phyloP scores from a whole-genome alignment of 2,329 filamentous ascomycete genomes.

The Penicillium sp. region DNA sequence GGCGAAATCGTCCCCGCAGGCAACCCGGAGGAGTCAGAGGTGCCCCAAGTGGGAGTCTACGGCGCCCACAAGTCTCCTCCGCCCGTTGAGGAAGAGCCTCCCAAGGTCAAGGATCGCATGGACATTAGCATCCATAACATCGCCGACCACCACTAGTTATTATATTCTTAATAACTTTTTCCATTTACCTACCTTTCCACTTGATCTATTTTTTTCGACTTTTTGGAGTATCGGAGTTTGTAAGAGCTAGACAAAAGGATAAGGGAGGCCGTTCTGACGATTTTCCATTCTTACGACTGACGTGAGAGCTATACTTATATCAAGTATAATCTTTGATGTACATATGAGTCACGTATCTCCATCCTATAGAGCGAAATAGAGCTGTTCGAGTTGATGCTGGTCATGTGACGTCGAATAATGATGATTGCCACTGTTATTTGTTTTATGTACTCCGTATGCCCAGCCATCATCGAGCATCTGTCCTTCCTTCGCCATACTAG shows the following conservation, averaged over 20 bases:
- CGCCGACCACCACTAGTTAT: conserved; percentile 49
- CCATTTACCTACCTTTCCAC: background rate
- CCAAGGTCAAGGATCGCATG: conserved; percentile 56
- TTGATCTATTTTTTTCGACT: conserved; percentile 6
- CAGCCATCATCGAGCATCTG: background rate
- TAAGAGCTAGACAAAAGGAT: conserved; percentile 25
- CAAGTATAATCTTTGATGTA: conserved; percentile 1
- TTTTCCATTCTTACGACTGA: conserved; percentile 20
- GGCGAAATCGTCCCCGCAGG: conserved; percentile 62
- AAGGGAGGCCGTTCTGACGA: conserved; percentile 23
- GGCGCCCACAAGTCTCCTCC: conserved; percentile 30
- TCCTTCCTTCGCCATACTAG: background rate
- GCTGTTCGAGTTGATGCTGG: background rate
- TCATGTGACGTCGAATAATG: conserved; percentile 3
- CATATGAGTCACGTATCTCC: conserved; percentile 4
- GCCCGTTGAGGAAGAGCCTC: conserved; percentile 37
- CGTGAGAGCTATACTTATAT: conserved; percentile 12
- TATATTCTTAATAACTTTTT: conserved; percentile 17
- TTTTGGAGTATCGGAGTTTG: conserved; percentile 30
- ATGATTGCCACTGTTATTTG: background rate
- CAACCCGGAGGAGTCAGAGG: conserved; percentile 28
- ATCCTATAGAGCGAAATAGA: conserved; percentile 5
- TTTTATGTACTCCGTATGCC: background rate
- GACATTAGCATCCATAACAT: conserved; percentile 67
- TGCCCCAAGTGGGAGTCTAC: conserved; percentile 30